Evolutionary conservation across 1,139 yeast species (phyloP), one percentile per base, ranked within the genome.

Genomic region (Kurtzmaniella quercitrusa): DNA sequence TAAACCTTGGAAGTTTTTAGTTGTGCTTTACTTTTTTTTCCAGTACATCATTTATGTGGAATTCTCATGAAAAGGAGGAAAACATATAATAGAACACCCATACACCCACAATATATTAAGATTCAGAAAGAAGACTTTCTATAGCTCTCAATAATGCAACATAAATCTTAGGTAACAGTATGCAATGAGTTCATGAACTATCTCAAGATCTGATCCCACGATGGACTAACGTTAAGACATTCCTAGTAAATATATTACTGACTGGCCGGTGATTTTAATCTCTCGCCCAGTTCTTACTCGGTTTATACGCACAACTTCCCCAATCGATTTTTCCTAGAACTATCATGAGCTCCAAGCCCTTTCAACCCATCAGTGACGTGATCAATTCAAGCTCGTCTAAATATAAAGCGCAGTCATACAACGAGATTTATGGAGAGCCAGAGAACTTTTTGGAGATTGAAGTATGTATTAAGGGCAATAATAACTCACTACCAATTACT

Each of bases 371-470:
- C 32, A 69, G 75, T 51, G 77, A 72, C 42, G 63, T 71, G 28
- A 65, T 71, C 43, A 63, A 63, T 48, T 65, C 68, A 15, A 51
- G 67, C 6, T 55, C 68, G 30, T 56, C 61, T 22, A 57, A 57
- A 43, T 60, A 69, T 50, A 78, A 76, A 50, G 76, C 71, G 49
- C 95, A 86, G 59, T 76, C 88, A 8, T 83, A 82, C 60, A 87
- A 80, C 50, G 96, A 88, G 55, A 76, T 87, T 38, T 93, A 93
- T 56, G 96, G 95, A 1, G 96, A 87, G 52, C 98, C 98, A 0
- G 98, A 93, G 62, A 88, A 89, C 64, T 88, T 89, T 56, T 73
- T 93, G 38, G 98, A 93, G 63, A 83, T 94, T 34, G 98, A 91
- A 61, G 95, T 80, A 44, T 46, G 69, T 45, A 49, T 14, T 8